These are phyloP conservation scores for Conticribra guillardii DNA, from an alignment of 108 stramenopile genomes.

Conservation along the genomic window DNA sequence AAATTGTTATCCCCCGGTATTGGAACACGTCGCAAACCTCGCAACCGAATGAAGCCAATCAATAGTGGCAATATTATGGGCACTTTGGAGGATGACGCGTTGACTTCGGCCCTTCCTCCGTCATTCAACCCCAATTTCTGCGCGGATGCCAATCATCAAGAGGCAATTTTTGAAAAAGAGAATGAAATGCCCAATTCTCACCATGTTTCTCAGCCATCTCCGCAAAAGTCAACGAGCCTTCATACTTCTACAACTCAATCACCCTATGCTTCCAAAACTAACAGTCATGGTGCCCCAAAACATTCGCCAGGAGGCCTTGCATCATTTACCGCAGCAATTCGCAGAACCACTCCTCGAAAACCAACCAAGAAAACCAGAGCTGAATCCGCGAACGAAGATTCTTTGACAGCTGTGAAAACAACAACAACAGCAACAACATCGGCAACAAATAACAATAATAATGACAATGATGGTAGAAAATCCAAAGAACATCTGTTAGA, in stretches of 20 bases:
- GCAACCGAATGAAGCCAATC: not conserved
- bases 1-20: not conserved
- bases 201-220: not conserved
- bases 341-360: not conserved
- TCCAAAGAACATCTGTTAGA: conserved; percentile 7
- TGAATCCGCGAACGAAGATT: no score
- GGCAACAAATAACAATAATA: not conserved
- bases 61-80: no score
- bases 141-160: not conserved
- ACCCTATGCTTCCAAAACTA: not conserved
- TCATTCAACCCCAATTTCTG: not conserved
- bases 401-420: no score
- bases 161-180: not conserved
- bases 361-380: no score
- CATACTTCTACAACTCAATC: not conserved
- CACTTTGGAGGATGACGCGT: no score
- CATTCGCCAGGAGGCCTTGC: not conserved
- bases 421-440: not conserved
- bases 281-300: not conserved
- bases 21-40: not conserved
- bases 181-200: conserved; percentile 1
- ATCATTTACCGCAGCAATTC: not conserved
- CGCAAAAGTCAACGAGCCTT: not conserved
- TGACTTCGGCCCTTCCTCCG: not conserved
- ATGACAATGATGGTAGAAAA: not conserved